A percentile compares a stretch with the other conserved stretches of the same genome.
Evolutionary conservation across 225 moss, liverwort and hornwort species (phyloP).

Genomic region (Ulota crispa): DNA sequence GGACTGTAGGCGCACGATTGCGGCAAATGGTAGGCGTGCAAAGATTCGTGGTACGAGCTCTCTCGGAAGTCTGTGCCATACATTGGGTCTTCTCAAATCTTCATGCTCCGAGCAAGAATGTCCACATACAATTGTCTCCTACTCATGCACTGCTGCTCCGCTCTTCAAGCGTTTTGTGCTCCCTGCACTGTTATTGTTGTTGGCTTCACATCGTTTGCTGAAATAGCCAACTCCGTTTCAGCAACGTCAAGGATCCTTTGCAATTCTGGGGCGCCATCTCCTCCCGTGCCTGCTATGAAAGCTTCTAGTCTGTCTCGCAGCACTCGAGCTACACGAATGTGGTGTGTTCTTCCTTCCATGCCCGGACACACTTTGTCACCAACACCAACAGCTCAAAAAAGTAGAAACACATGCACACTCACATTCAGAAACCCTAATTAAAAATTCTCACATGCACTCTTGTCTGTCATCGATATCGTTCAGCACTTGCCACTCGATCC

Average conservation of each 20-base stretch:
- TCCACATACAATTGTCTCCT: too few species aligned
- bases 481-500: too few species aligned
- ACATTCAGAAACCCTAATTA: too few species aligned
- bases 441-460: too few species aligned
- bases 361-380: background rate
- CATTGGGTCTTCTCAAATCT: background rate
- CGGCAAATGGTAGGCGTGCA: background rate
- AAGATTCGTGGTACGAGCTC: constrained; percentile 2
- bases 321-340: background rate
- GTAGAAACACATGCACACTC: too few species aligned
- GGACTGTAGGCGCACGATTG: background rate
- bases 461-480: too few species aligned
- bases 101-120: background rate
- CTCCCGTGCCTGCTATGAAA: background rate
- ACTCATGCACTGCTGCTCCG: background rate
- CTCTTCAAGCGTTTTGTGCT: background rate
- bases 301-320: constrained; percentile 5
- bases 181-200: background rate
- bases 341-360: background rate
- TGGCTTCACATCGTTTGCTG: background rate
- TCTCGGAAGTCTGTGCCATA: background rate
- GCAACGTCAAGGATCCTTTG: background rate
- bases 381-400: background rate
- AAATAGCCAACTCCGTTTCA: background rate
- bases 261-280: background rate